Evolutionary conservation across 257 asterid genomes (phyloP), one percentile per base, ranked within the genome.

Genomic region (Coffea canephora): DNA sequence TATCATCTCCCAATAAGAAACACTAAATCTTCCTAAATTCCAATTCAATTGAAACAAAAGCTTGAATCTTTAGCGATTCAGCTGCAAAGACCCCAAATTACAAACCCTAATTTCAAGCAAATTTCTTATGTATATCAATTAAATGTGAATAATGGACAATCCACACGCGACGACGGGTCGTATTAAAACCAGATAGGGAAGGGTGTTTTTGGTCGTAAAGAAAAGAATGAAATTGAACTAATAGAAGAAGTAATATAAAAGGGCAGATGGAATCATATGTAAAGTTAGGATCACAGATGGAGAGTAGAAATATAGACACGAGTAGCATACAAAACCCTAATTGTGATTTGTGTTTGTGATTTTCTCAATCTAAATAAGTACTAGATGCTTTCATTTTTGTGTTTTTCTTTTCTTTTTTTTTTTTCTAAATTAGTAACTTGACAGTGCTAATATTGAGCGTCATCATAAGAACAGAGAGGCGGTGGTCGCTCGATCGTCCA

Each of bases 31-130:
- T 76, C 79, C 46, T 13, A 74, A 78, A 62, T 61, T 59, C 48
- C 81, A 72, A 78, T 73, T 31, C 79, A 62, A 71, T 76, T 75
- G 65, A 74, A 84, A 72, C 67, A 25, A 76, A 85, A 85, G 80
- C 86, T 62, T 78, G 79, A 85, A 86, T 78, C 84, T 83, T 81
- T 73, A 23, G 66, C 82, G 72, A 90, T 84, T 78, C 83, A 83
- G 81, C 85, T 80, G 61, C 79, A 39, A 80, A 66, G 2, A n/a
- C 73, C 27, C 16, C 81, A 75, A 82, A 66, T 66, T 25, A 23
- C 46, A 61, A 73, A 61, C 78, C 82, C 71, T 18, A 73, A 81
- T 86, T 77, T 36, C 50, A 21, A n/a, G 11, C 71, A 80, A 71
- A 39, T 41, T 64, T 61, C 43, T 39, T 39, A 39, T 39, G 34